Evolutionary conservation across 192 early-diverging fungal species (phyloP).

Genomic region (Haplosporangium gracile): DNA sequence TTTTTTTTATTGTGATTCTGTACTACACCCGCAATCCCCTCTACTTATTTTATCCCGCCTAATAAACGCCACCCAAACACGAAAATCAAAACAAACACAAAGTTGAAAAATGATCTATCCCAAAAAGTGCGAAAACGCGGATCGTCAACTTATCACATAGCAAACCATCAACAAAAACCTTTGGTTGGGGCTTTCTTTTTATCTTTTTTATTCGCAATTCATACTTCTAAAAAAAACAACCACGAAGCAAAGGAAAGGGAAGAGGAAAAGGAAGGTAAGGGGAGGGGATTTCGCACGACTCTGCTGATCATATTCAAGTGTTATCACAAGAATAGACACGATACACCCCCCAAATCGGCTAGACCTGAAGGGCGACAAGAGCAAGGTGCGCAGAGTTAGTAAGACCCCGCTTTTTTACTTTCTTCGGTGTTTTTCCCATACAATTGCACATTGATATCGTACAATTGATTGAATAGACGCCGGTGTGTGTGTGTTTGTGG

Average conservation of each 20-base stretch:
- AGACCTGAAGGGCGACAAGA: slow-evolving; percentile 21
- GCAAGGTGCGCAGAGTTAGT: slow-evolving; percentile 52
- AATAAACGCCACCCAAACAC: too few relatives aligned
- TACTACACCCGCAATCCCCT: neutral
- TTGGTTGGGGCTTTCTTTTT: neutral
- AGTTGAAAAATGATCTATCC: too few relatives aligned
- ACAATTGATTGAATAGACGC: slow-evolving; percentile 57
- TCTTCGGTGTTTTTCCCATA: slow-evolving; percentile 56
- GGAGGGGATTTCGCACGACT: slow-evolving; percentile 40
- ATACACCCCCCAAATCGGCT: slow-evolving; percentile 14
- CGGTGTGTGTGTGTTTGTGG: slow-evolving; percentile 37
- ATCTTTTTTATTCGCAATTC: slow-evolving; percentile 9
- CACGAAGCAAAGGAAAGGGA: neutral
- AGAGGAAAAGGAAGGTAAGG: neutral
- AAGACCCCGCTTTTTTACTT: slow-evolving; percentile 53
- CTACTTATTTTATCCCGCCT: too few relatives aligned
- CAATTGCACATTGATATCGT: slow-evolving; percentile 53
- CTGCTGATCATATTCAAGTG: slow-evolving; percentile 13
- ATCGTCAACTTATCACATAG: too few relatives aligned
- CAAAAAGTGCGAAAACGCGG: too few relatives aligned
- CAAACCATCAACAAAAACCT: too few relatives aligned
- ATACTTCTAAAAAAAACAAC: neutral
- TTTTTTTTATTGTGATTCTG: neutral
- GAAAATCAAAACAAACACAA: too few relatives aligned
- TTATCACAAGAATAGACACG: slow-evolving; percentile 15